A percentile compares a stretch with the other conserved stretches of the same genome.
phyloP scores from a whole-genome alignment of 352 stramenopile species.

The Pythium guiyangense region DNA sequence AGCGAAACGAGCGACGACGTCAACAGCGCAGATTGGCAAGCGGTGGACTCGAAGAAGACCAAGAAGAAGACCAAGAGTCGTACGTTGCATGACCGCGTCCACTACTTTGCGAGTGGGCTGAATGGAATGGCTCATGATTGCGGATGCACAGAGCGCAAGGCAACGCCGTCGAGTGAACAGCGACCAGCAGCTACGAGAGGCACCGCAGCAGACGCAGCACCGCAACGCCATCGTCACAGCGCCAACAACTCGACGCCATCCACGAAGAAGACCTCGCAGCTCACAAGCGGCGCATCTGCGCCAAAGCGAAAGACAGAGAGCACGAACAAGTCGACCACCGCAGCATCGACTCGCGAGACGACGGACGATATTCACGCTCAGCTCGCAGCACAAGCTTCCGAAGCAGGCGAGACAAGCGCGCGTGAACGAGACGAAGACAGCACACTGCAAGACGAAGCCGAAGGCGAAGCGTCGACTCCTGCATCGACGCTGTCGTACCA shows the following conservation, averaged over 20 bases:
- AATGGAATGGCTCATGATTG: neutral
- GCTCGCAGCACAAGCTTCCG: too few relatives aligned
- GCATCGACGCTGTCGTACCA: constrained; percentile 33
- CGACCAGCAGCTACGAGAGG: too few relatives aligned
- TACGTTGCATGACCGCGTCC: constrained; percentile 8
- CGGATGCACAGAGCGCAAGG: too few relatives aligned
- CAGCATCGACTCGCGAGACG: neutral
- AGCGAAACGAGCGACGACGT: neutral
- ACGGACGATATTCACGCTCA: too few relatives aligned
- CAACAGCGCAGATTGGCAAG: constrained; percentile 15
- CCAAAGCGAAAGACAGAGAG: neutral
- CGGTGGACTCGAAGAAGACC: constrained; percentile 19
- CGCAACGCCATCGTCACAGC: too few relatives aligned
- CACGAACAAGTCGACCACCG: neutral
- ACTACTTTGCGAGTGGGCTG: too few relatives aligned
- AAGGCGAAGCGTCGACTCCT: neutral
- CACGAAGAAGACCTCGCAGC: too few relatives aligned
- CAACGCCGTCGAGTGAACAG: too few relatives aligned
- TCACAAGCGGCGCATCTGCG: too few relatives aligned
- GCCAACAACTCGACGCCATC: too few relatives aligned
- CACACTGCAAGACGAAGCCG: too few relatives aligned
- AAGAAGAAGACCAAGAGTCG: constrained; percentile 3
- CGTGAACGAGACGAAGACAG: neutral
- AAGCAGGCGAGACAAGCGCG: neutral
- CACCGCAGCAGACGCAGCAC: too few relatives aligned